Evolutionary conservation across 768 basidiomycete species (phyloP).

Genomic region (Imleria badia): DNA sequence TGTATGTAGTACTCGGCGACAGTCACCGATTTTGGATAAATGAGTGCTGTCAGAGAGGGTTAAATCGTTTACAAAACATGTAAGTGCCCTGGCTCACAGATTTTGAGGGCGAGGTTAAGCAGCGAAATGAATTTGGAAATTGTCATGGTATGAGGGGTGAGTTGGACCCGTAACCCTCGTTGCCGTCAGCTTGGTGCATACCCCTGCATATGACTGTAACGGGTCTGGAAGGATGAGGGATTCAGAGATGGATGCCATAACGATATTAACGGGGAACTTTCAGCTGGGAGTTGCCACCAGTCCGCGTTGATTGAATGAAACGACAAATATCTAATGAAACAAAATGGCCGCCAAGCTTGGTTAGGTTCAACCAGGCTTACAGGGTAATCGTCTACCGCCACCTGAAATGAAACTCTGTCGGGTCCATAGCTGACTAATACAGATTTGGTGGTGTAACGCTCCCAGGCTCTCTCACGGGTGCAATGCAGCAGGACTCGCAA

Average conservation of each 20-base stretch:
- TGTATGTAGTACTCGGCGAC: constrained; percentile 18
- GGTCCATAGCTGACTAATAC: constrained; percentile 23
- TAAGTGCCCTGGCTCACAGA: constrained; percentile 26
- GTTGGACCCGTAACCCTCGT: constrained; percentile 13
- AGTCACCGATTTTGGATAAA: constrained; percentile 31
- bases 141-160: constrained; percentile 13
- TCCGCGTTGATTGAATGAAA: constrained; percentile 12
- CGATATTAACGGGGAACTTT: constrained; percentile 29
- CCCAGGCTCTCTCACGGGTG: constrained; percentile 20
- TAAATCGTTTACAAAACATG: constrained; percentile 26
- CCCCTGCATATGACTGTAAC: constrained; percentile 38
- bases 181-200: constrained; percentile 25
- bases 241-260: constrained; percentile 32
- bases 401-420: constrained; percentile 14
- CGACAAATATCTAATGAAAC: constrained; percentile 8
- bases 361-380: constrained; percentile 15
- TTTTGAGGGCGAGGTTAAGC: constrained; percentile 19
- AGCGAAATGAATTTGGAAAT: constrained; percentile 22
- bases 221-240: constrained; percentile 21
- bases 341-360: constrained; percentile 17
- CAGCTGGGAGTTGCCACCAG: constrained; percentile 8
- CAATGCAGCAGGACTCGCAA: constrained; percentile 12
- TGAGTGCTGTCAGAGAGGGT: constrained; percentile 26
- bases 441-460: background rate
- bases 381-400: constrained; percentile 21